These are phyloP conservation scores for Tricholoma bakamatsutake DNA, from an alignment of 768 basidiomycete species.

Conservation along the genomic window DNA sequence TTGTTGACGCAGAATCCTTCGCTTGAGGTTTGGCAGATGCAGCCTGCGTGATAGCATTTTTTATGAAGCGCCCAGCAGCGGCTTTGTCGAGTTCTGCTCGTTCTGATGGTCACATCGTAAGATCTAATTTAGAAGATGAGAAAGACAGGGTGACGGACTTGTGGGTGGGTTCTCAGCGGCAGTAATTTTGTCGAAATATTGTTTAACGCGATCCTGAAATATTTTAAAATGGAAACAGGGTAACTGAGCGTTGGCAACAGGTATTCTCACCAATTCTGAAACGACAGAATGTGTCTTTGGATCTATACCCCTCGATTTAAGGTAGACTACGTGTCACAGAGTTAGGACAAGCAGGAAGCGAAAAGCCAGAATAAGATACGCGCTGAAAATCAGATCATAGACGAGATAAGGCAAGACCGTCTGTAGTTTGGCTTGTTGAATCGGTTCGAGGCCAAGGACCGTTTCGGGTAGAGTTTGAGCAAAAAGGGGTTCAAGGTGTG, in stretches of 20 bases:
- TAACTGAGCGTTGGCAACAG: background rate
- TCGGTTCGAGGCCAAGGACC: slow-evolving; percentile 53
- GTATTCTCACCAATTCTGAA: slow-evolving; percentile 52
- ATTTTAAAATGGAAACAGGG: slow-evolving; percentile 1
- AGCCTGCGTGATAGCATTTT: slow-evolving; percentile 70
- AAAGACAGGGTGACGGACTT: slow-evolving; percentile 32
- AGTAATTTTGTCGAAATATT: slow-evolving; percentile 81
- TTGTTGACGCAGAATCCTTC: slow-evolving; percentile 18
- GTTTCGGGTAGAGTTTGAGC: slow-evolving; percentile 64
- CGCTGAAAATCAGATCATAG: slow-evolving; percentile 84
- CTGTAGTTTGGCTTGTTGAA: slow-evolving; percentile 81
- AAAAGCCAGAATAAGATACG: slow-evolving; percentile 18
- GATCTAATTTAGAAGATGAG: background rate
- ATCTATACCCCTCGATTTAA: slow-evolving; percentile 75
- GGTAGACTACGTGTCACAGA: slow-evolving; percentile 50
- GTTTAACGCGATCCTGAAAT: slow-evolving; percentile 63
- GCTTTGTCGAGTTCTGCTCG: slow-evolving; percentile 62
- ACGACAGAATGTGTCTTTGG: slow-evolving; percentile 75
- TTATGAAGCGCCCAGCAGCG: slow-evolving; percentile 80
- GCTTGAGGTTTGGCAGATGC: slow-evolving; percentile 31
- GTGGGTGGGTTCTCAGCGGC: slow-evolving; percentile 62
- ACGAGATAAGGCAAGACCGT: slow-evolving; percentile 75
- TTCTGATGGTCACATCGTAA: slow-evolving; percentile 21
- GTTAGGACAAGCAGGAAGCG: background rate
- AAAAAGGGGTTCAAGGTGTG: slow-evolving; percentile 59